These are phyloP conservation scores for Tarenaya hassleriana DNA, from an alignment of 345 rosid genomes.

Conservation along the genomic window DNA sequence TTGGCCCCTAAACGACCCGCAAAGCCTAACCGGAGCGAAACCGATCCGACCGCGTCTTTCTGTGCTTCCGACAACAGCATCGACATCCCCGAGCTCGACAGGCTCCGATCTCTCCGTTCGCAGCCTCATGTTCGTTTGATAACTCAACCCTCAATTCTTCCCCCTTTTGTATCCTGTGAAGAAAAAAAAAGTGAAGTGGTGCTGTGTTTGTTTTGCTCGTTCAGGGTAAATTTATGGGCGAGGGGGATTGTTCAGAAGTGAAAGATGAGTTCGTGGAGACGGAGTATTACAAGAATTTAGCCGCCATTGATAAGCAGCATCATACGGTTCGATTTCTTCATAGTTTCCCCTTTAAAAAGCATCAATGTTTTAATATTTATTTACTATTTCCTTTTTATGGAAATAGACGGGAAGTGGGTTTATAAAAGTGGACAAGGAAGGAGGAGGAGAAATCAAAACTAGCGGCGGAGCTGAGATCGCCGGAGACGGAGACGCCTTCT, in stretches of 20 bases:
- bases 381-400: constrained; percentile 10
- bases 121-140: constrained; percentile 31
- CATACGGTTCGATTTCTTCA: constrained; percentile 40
- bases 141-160: background rate
- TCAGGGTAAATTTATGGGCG: constrained; percentile 31
- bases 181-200: too few relatives aligned
- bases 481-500: constrained; percentile 20
- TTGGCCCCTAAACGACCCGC: constrained; percentile 58
- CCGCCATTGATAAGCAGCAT: constrained; percentile 61
- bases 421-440: constrained; percentile 40
- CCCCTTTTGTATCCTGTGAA: background rate
- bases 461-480: background rate
- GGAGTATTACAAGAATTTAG: constrained; percentile 47
- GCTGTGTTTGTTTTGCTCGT: background rate
- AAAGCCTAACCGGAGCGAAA: constrained; percentile 71
- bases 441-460: constrained; percentile 19
- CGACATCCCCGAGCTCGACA: constrained; percentile 50
- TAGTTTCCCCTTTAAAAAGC: background rate
- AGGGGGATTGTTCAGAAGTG: constrained; percentile 14
- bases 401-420: constrained; percentile 67
- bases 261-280: constrained; percentile 62
- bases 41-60: constrained; percentile 28
- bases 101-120: constrained; percentile 50
- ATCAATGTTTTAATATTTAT: background rate
- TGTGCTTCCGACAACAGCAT: constrained; percentile 15